Percentiles rank a stretch among this genome's conserved stretches.
Conservation (phyloP, 192 early-diverging fungal genomes). For the Rhizophagus sp. region DNA sequence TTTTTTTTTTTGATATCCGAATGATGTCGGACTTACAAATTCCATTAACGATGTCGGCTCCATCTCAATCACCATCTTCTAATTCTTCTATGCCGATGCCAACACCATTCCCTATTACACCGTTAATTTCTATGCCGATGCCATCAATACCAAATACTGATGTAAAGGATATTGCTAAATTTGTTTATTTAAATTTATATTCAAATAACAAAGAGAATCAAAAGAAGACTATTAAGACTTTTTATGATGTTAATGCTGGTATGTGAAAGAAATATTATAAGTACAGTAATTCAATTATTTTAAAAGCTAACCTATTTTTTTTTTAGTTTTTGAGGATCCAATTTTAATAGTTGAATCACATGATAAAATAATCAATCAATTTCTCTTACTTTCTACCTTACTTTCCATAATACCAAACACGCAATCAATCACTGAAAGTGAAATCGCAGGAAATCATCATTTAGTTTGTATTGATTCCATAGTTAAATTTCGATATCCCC, state of each 20-base stretch:
- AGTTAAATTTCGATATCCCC: not conserved
- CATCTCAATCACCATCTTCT: too few species aligned
- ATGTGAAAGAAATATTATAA: not conserved
- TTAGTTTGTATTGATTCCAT: constrained; percentile 22
- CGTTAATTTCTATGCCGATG: not conserved
- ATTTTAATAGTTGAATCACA: not conserved
- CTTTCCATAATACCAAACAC: constrained; percentile 3
- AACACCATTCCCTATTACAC: too few species aligned
- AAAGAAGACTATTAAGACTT: not conserved
- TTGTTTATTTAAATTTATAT: constrained; percentile 3
- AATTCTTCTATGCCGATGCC: too few species aligned
- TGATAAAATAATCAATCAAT: constrained; percentile 12
- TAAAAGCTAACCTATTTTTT: too few species aligned
- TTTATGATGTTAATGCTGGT: constrained; percentile 20
- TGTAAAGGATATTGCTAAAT: not conserved
- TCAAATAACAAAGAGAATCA: not conserved
- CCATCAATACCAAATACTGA: constrained; percentile 18
- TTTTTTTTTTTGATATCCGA: too few species aligned
- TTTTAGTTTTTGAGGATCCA: constrained; percentile 28
- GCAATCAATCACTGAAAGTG: not conserved
- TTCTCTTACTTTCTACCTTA: not conserved
- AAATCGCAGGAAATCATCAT: not conserved
- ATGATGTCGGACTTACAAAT: too few species aligned
- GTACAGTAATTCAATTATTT: not conserved
- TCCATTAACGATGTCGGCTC: too few species aligned